Evolutionary conservation across 2,329 filamentous ascomycete species (phyloP).

Genomic region (Dothideomycetes sp.): DNA sequence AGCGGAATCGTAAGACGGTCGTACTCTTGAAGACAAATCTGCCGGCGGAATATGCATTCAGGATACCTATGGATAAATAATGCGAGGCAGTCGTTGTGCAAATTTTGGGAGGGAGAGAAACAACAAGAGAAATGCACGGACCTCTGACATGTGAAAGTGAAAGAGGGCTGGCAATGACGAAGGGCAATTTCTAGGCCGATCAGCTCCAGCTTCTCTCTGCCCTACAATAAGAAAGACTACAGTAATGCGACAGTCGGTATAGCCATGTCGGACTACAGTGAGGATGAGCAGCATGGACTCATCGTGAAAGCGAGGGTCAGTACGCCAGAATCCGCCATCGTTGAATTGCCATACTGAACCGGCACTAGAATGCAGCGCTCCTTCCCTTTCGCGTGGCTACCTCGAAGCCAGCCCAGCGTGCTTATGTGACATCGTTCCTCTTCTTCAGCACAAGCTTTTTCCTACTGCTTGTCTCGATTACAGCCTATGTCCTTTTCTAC

Average conservation of each 20-base stretch:
- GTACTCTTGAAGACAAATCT: no score
- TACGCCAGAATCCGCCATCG: neutral
- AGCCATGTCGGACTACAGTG: conserved; percentile 7
- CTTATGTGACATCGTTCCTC: conserved; percentile 53
- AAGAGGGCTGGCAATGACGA: no score
- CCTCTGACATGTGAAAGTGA: no score
- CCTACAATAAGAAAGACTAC: neutral
- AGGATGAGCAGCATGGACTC: conserved; percentile 7
- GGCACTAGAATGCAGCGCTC: conserved; percentile 42
- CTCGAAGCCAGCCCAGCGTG: conserved; percentile 53
- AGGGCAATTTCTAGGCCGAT: no score
- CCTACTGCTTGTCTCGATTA: conserved; percentile 48
- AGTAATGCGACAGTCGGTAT: conserved; percentile 5
- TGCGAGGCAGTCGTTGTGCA: no score
- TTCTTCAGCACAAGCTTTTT: conserved; percentile 43
- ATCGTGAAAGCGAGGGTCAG: conserved; percentile 1
- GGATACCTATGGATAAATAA: no score
- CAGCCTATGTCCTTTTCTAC: conserved; percentile 61
- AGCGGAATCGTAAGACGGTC: no score
- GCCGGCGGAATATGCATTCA: no score
- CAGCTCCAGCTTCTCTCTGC: neutral
- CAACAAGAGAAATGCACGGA: no score
- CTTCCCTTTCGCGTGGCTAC: conserved; percentile 46
- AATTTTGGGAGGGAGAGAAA: no score
- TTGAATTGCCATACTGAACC: neutral